These are phyloP conservation scores for Leptographium wingfieldii DNA, from an alignment of 2,329 filamentous ascomycete species.

Conservation along the genomic window DNA sequence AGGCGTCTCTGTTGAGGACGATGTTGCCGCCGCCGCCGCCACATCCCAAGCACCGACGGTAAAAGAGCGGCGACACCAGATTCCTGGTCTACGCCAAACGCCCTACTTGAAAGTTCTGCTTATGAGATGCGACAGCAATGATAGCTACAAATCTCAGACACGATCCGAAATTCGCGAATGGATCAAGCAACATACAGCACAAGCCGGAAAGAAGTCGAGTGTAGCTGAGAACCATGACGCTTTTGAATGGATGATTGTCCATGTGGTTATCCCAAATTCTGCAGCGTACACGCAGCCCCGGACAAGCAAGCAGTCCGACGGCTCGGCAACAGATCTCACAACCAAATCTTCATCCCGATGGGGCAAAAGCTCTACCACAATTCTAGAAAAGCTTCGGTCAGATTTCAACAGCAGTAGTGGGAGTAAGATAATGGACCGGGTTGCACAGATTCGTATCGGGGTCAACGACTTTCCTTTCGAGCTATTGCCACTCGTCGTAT, in stretches of 20 bases:
- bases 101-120: conserved; percentile 88
- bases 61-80: conserved; percentile 72
- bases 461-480: conserved; percentile 57
- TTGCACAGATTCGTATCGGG: conserved; percentile 74
- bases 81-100: conserved; percentile 82
- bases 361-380: conserved; percentile 45
- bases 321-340: conserved; percentile 40
- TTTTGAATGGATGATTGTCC: conserved; percentile 88
- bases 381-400: conserved; percentile 77
- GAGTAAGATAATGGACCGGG: conserved; percentile 60
- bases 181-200: conserved; percentile 65
- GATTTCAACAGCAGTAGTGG: conserved; percentile 78
- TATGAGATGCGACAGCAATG: conserved; percentile 88
- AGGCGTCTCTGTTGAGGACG: conserved; percentile 24
- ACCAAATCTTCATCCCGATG: conserved; percentile 13
- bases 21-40: conserved; percentile 23
- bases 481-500: conserved; percentile 47
- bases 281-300: conserved; percentile 67
- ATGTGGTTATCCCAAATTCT: conserved; percentile 83
- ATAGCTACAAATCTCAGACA: conserved; percentile 73
- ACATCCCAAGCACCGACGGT: conserved; percentile 17
- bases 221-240: conserved; percentile 90
- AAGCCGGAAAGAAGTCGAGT: conserved; percentile 45
- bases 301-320: conserved; percentile 37
- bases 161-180: conserved; percentile 76